Conservation (phyloP, 2,329 filamentous ascomycete species). For the Cladosporium austrohemisphaericum region DNA sequence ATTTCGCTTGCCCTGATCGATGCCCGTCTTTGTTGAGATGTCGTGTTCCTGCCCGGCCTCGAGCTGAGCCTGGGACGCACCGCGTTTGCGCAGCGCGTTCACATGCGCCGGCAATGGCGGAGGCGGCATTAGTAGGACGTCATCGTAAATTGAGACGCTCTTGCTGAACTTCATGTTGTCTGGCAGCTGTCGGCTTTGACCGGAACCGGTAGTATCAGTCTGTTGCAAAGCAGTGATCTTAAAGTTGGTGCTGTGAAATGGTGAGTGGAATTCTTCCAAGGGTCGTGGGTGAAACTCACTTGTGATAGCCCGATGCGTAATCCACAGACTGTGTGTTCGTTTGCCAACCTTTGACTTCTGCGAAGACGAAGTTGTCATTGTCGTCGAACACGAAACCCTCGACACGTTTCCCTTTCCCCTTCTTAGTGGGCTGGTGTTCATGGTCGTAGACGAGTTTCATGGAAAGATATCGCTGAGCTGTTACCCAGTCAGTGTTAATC, state of each 20-base stretch:
- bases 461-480: slow-evolving; percentile 40
- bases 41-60: background rate
- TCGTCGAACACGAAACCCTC: slow-evolving; percentile 37
- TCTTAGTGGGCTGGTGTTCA: slow-evolving; percentile 30
- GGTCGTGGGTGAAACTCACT: slow-evolving; percentile 25
- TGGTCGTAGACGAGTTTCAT: slow-evolving; percentile 46
- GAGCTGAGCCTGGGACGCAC: too few species aligned
- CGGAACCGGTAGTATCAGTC: background rate
- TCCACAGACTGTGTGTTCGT: slow-evolving; percentile 34
- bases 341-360: slow-evolving; percentile 37
- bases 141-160: background rate
- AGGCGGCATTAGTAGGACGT: background rate
- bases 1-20: background rate
- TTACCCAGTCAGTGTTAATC: background rate
- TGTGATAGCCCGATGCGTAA: slow-evolving; percentile 40
- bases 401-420: slow-evolving; percentile 36
- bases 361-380: slow-evolving; percentile 35
- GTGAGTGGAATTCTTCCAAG: slow-evolving; percentile 13
- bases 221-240: slow-evolving; percentile 16
- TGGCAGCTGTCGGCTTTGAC: background rate
- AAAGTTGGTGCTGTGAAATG: slow-evolving; percentile 18
- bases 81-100: too few species aligned
- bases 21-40: background rate
- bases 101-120: too few species aligned
- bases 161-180: background rate